A percentile compares a stretch with the other conserved stretches of the same genome.
Evolutionary conservation across 768 basidiomycete genomes (phyloP).

Genomic region (Daedaleopsis sinensis): DNA sequence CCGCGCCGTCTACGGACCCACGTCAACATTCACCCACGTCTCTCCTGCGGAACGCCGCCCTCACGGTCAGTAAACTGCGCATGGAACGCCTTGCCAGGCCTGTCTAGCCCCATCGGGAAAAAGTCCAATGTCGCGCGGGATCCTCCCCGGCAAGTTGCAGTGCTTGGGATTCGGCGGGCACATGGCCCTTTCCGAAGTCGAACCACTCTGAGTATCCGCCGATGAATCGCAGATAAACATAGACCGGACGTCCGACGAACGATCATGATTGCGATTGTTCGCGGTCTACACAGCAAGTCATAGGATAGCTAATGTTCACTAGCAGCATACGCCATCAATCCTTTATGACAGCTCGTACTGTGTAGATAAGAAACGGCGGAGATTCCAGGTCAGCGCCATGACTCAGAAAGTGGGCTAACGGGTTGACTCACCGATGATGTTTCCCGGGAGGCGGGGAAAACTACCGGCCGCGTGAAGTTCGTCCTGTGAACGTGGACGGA

Average conservation of each 20-base stretch:
- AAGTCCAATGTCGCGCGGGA: slow-evolving; percentile 1
- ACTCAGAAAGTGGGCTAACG: slow-evolving; percentile 11
- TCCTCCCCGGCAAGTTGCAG: slow-evolving; percentile 16
- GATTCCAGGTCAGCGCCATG: slow-evolving; percentile 8
- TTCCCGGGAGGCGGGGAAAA: slow-evolving; percentile 55
- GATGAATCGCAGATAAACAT: slow-evolving; percentile 19
- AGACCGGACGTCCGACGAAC: slow-evolving; percentile 5
- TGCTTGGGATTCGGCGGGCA: neutral
- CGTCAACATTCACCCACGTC: slow-evolving; percentile 4
- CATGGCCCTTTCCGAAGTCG: slow-evolving; percentile 1
- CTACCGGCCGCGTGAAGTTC: slow-evolving; percentile 69
- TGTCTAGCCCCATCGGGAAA: slow-evolving; percentile 9
- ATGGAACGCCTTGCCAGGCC: slow-evolving; percentile 1
- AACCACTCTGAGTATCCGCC: slow-evolving; percentile 12
- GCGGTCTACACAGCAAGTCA: slow-evolving; percentile 6
- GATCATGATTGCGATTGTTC: neutral
- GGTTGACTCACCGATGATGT: slow-evolving; percentile 30
- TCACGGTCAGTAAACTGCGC: slow-evolving; percentile 10
- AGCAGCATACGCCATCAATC: slow-evolving; percentile 1
- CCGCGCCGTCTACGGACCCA: slow-evolving; percentile 15
- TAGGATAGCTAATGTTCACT: slow-evolving; percentile 11
- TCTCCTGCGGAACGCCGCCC: slow-evolving; percentile 8
- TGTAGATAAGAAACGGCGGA: neutral
- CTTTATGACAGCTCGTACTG: slow-evolving; percentile 20
- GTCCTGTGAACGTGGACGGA: slow-evolving; percentile 42